Conservation (phyloP, 164 flowering plant genomes). For the Aristolochia californica region DNA sequence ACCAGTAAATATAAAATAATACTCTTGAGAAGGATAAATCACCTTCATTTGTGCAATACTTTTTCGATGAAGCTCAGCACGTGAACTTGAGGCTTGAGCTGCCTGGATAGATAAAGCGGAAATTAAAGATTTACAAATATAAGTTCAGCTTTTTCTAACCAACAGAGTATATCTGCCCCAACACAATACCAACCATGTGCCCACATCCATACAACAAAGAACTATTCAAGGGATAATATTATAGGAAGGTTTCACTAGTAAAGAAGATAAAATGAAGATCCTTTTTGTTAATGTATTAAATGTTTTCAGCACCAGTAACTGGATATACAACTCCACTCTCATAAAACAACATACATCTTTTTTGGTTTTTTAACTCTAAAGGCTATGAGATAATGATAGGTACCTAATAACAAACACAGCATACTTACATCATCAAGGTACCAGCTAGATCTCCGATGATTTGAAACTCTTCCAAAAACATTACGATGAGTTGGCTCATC, state of each 20-base stretch:
- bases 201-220: neutral
- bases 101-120: slow-evolving; percentile 45
- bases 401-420: neutral
- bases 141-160: neutral
- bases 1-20: neutral
- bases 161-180: neutral
- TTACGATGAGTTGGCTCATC: slow-evolving; percentile 48
- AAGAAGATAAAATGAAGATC: too few species aligned
- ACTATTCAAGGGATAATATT: neutral
- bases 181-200: neutral
- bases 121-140: neutral
- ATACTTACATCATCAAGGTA: slow-evolving; percentile 46
- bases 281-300: too few species aligned
- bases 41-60: slow-evolving; percentile 97
- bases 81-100: slow-evolving; percentile 53
- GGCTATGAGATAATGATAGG: neutral
- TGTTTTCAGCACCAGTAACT: too few species aligned
- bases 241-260: too few species aligned
- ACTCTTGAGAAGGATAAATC: slow-evolving; percentile 3
- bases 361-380: too few species aligned
- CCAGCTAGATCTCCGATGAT: slow-evolving; percentile 34
- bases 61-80: slow-evolving; percentile 92
- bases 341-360: too few species aligned
- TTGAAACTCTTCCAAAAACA: slow-evolving; percentile 37
- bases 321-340: too few species aligned